Conservation (phyloP, 2,329 filamentous ascomycete genomes). For the Phialophora chinensis region DNA sequence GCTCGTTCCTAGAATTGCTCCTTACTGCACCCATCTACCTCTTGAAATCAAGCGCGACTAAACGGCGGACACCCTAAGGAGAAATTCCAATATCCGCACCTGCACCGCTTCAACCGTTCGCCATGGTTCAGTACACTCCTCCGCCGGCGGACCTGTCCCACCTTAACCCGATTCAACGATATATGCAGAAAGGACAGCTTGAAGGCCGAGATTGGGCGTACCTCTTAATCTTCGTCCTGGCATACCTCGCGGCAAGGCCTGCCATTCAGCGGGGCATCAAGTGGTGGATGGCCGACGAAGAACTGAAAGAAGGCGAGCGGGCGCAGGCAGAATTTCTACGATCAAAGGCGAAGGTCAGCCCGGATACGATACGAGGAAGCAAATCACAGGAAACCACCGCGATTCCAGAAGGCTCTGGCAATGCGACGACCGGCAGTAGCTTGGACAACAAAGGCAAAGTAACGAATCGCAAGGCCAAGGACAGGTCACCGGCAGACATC, state of each 20-base stretch:
- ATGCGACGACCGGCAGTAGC: constrained; percentile 26
- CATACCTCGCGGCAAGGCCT: constrained; percentile 36
- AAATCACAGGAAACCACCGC: constrained; percentile 21
- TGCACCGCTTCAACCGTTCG: constrained; percentile 2
- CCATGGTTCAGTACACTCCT: constrained; percentile 37
- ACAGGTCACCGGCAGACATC: constrained; percentile 36
- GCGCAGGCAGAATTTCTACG: constrained; percentile 30
- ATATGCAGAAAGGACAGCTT: constrained; percentile 39
- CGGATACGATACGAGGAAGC: constrained; percentile 36
- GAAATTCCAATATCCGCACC: background rate
- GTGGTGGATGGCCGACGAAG: constrained; percentile 29
- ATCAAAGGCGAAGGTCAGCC: constrained; percentile 32
- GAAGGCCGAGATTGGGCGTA: constrained; percentile 36
- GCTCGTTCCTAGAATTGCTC: background rate
- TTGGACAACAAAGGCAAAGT: constrained; percentile 26
- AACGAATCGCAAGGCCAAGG: constrained; percentile 38
- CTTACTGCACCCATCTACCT: background rate
- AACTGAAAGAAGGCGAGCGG: constrained; percentile 31
- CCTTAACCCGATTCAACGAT: constrained; percentile 39
- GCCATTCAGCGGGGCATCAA: constrained; percentile 35
- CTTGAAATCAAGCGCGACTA: background rate
- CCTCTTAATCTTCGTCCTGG: constrained; percentile 34
- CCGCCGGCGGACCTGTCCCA: constrained; percentile 35
- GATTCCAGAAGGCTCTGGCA: constrained; percentile 24
- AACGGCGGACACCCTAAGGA: background rate